A percentile compares a stretch with the other conserved stretches of the same genome.
Conservation (phyloP, 768 basidiomycete genomes). For the Kwoniella pini region DNA sequence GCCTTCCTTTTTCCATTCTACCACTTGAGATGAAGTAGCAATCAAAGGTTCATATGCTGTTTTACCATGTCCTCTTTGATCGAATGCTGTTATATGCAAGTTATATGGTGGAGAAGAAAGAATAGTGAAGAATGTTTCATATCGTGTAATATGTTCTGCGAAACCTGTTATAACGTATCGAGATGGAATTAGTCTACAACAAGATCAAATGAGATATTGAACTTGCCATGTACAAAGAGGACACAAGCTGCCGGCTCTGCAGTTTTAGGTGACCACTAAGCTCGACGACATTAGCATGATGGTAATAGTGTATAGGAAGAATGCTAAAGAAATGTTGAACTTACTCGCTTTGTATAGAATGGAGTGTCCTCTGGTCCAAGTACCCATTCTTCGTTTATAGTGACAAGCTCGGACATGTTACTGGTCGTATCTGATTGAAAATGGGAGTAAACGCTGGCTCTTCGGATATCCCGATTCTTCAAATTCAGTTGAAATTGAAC, state of each 20-base stretch:
- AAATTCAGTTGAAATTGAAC: no score
- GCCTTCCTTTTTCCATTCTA: slow-evolving; percentile 40
- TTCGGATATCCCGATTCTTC: no score
- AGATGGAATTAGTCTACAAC: neutral
- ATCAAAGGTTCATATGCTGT: slow-evolving; percentile 35
- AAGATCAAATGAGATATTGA: neutral
- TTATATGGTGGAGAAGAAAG: slow-evolving; percentile 38
- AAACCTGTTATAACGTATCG: slow-evolving; percentile 31
- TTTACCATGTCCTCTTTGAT: slow-evolving; percentile 46
- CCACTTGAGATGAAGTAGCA: slow-evolving; percentile 21
- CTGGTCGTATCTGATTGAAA: neutral
- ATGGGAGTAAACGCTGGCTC: no score
- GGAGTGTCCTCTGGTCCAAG: slow-evolving; percentile 44
- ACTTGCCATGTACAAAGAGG: slow-evolving; percentile 47
- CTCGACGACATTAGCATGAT: neutral
- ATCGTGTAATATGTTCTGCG: slow-evolving; percentile 45
- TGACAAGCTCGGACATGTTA: slow-evolving; percentile 16
- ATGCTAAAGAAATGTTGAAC: slow-evolving; percentile 7
- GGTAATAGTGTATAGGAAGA: no score
- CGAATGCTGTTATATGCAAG: slow-evolving; percentile 43
- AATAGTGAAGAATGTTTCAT: slow-evolving; percentile 39
- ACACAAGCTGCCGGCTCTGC: slow-evolving; percentile 39
- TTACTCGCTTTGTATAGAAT: slow-evolving; percentile 42
- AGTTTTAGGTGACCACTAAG: slow-evolving; percentile 34
- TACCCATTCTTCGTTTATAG: slow-evolving; percentile 40